Percentiles rank a stretch among this genome's conserved stretches.
Evolutionary conservation across 441 rosid species (phyloP).

Genomic region (Gossypium davidsonii): DNA sequence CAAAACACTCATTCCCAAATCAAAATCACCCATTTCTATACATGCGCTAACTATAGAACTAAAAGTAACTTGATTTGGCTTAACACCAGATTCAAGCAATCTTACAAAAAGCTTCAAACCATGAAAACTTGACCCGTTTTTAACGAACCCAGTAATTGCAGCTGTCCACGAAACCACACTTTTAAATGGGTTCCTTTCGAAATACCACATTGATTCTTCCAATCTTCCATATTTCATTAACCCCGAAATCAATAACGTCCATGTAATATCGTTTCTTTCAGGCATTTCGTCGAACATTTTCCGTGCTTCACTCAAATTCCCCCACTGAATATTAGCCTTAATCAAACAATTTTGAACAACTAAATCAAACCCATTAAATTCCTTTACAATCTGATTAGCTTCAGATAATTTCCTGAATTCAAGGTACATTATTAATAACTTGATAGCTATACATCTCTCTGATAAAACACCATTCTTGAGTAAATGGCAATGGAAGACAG

Average conservation of each 20-base stretch:
- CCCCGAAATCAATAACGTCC: slow-evolving; percentile 52
- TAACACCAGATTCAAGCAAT: slow-evolving; percentile 34
- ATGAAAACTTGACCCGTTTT: slow-evolving; percentile 33
- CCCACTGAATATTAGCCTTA: slow-evolving; percentile 29
- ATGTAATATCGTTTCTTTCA: slow-evolving; percentile 44
- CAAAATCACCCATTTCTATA: slow-evolving; percentile 25
- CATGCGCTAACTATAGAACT: slow-evolving; percentile 43
- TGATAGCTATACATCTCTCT: slow-evolving; percentile 36
- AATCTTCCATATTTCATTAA: slow-evolving; percentile 46
- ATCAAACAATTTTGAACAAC: slow-evolving; percentile 47
- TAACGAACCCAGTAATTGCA: slow-evolving; percentile 44
- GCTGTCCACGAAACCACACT: slow-evolving; percentile 54
- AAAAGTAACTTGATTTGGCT: slow-evolving; percentile 47
- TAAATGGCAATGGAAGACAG: slow-evolving; percentile 39
- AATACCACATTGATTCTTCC: slow-evolving; percentile 44
- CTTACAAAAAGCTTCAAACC: slow-evolving; percentile 41
- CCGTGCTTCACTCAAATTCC: slow-evolving; percentile 41
- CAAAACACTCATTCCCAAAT: slow-evolving; percentile 34
- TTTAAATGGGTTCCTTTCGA: slow-evolving; percentile 47
- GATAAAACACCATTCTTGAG: slow-evolving; percentile 38
- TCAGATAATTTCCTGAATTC: slow-evolving; percentile 30
- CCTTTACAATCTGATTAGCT: slow-evolving; percentile 36
- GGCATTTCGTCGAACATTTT: slow-evolving; percentile 62
- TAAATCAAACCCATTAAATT: slow-evolving; percentile 38
- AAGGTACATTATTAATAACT: slow-evolving; percentile 47